Percentiles rank a stretch among this genome's conserved stretches.
Evolutionary conservation across 495 filamentous ascomycete species (phyloP).

Genomic region (Penicillium maclennaniae): DNA sequence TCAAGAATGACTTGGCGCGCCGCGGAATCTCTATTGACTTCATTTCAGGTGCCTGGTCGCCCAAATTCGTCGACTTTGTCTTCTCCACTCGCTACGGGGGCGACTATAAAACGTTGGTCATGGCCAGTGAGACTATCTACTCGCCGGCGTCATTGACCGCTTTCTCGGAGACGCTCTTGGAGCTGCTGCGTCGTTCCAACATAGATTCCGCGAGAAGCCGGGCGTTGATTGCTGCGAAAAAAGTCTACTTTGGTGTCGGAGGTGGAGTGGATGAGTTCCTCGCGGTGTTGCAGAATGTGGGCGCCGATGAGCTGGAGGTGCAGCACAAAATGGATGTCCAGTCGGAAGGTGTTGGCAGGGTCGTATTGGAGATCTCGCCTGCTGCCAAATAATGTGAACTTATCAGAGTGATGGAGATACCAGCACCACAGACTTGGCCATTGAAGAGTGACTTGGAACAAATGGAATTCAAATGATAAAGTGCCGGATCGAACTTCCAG

Average conservation of each 20-base stretch:
- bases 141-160: constrained; percentile 66
- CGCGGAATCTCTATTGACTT: constrained; percentile 62
- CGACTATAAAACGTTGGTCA: constrained; percentile 46
- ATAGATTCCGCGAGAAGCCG: constrained; percentile 39
- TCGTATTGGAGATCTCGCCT: constrained; percentile 41
- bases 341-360: constrained; percentile 45
- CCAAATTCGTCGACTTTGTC: constrained; percentile 59
- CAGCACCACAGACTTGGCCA: not conserved
- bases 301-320: constrained; percentile 54
- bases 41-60: constrained; percentile 81
- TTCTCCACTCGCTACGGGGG: constrained; percentile 17
- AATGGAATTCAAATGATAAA: constrained; percentile 29
- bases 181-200: constrained; percentile 55
- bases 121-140: constrained; percentile 96
- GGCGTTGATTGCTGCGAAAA: constrained; percentile 85
- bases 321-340: constrained; percentile 59
- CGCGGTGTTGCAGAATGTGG: constrained; percentile 51
- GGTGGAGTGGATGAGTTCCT: constrained; percentile 90
- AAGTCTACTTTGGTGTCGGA: constrained; percentile 94
- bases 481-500: constrained; percentile 24
- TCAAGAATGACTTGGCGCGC: constrained; percentile 53
- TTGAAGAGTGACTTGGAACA: constrained; percentile 15
- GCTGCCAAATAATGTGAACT: not conserved
- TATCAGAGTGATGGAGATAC: not conserved
- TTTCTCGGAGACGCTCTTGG: constrained; percentile 71